phyloP scores from a whole-genome alignment of 257 asterid genomes.

The Coffea eugenioides region DNA sequence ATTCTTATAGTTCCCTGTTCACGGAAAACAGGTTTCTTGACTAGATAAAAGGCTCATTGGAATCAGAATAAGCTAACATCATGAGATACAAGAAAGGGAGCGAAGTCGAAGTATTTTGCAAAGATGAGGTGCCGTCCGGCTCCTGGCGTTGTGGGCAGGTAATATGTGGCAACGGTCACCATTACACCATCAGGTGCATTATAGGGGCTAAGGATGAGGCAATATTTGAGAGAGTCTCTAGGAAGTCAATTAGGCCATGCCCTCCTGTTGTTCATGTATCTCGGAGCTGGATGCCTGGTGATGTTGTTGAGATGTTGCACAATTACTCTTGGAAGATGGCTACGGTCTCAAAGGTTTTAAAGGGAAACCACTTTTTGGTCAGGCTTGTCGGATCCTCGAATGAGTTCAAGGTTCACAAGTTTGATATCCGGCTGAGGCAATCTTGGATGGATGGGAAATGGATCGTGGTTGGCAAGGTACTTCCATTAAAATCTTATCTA shows the following conservation, averaged over 20 bases:
- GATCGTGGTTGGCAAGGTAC: slow-evolving; percentile 44
- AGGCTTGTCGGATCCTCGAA: slow-evolving; percentile 34
- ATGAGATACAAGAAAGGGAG: slow-evolving; percentile 41
- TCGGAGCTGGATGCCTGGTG: slow-evolving; percentile 33
- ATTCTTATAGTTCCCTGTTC: not conserved
- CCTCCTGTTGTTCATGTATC: slow-evolving; percentile 27
- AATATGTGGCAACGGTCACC: slow-evolving; percentile 23
- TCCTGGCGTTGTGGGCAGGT: slow-evolving; percentile 47
- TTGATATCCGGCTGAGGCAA: slow-evolving; percentile 34
- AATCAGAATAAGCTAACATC: slow-evolving; percentile 1
- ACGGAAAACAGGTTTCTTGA: not conserved
- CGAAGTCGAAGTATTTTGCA: slow-evolving; percentile 39
- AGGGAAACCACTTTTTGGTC: slow-evolving; percentile 23
- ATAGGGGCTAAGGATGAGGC: slow-evolving; percentile 8
- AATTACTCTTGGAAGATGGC: slow-evolving; percentile 42
- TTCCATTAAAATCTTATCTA: not conserved
- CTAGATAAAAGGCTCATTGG: not conserved
- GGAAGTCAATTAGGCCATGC: slow-evolving; percentile 35
- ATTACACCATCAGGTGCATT: slow-evolving; percentile 28
- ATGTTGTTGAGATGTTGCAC: slow-evolving; percentile 39
- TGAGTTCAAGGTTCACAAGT: slow-evolving; percentile 29
- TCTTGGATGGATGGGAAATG: slow-evolving; percentile 41
- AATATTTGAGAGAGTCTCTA: slow-evolving; percentile 22
- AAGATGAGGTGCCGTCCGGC: slow-evolving; percentile 32
- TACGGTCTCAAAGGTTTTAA: slow-evolving; percentile 31